Conservation (phyloP, 345 rosid species). For the Acer yangbiense region DNA sequence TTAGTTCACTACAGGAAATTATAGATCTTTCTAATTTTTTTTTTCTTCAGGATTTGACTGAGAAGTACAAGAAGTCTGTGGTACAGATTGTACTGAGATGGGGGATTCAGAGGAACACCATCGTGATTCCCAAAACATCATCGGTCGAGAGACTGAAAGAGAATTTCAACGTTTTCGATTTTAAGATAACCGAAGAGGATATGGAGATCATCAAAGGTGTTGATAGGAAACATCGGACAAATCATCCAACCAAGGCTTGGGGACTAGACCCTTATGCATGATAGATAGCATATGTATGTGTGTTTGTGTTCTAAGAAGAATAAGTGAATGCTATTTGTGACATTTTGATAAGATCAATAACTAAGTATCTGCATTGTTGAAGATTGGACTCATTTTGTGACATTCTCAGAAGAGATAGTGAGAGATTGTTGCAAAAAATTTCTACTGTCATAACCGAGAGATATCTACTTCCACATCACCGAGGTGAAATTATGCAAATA, state of each 20-base stretch:
- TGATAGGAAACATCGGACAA: conserved; percentile 39
- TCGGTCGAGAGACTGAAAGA: conserved; percentile 43
- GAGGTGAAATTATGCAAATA: no score
- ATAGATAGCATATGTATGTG: background rate
- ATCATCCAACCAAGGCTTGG: conserved; percentile 52
- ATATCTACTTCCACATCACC: no score
- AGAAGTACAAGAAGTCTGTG: conserved; percentile 42
- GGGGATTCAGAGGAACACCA: conserved; percentile 53
- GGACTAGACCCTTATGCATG: conserved; percentile 47
- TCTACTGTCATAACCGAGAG: no score
- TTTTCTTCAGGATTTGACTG: conserved; percentile 45
- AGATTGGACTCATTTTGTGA: no score
- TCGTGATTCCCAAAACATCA: conserved; percentile 49
- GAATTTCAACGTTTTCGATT: conserved; percentile 43
- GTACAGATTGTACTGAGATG: conserved; percentile 48
- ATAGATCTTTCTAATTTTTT: no score
- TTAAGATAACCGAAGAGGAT: conserved; percentile 47
- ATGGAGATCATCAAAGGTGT: conserved; percentile 38
- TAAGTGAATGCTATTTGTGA: background rate
- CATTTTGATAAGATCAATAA: background rate
- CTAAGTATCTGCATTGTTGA: background rate
- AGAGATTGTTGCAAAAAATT: no score
- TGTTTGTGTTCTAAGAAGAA: no score
- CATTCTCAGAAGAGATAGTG: no score
- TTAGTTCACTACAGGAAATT: no score